A percentile compares a stretch with the other conserved stretches of the same genome.
Evolutionary conservation across 176 grass and related monocot genomes (phyloP).

Genomic region (Alopecurus myosuroides): DNA sequence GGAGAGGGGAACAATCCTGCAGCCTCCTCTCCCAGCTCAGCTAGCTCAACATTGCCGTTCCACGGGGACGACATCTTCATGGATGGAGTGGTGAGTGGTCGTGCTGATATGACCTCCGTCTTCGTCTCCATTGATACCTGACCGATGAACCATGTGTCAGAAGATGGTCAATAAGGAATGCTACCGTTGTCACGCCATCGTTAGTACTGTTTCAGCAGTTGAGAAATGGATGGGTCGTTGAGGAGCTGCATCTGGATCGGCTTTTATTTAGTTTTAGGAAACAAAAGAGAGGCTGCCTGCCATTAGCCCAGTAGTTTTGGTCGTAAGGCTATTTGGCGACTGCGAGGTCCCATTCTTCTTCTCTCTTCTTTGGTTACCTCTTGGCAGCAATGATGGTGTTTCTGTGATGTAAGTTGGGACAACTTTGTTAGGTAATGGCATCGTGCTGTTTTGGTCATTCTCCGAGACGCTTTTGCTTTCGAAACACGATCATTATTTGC

Average conservation of each 20-base stretch:
- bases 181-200: not conserved
- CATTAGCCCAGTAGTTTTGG: slow-evolving; percentile 41
- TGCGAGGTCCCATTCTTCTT: slow-evolving; percentile 4
- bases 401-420: slow-evolving; percentile 23
- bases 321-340: slow-evolving; percentile 23
- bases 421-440: slow-evolving; percentile 25
- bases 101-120: slow-evolving; percentile 39
- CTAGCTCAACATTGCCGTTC: slow-evolving; percentile 17
- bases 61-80: slow-evolving; percentile 65
- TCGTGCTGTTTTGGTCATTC: slow-evolving; percentile 26
- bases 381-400: slow-evolving; percentile 26
- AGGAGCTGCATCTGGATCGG: slow-evolving; percentile 22
- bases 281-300: not conserved
- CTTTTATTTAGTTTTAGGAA: slow-evolving; percentile 5
- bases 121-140: not conserved
- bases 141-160: not conserved
- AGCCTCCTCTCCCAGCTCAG: slow-evolving; percentile 18
- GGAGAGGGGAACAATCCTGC: slow-evolving; percentile 29
- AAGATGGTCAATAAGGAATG: not conserved
- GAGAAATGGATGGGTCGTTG: slow-evolving; percentile 3
- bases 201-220: slow-evolving; percentile 23
- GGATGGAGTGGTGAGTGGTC: slow-evolving; percentile 51
- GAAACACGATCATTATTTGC: not conserved
- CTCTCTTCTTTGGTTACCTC: slow-evolving; percentile 22
- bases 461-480: not conserved